These are phyloP conservation scores for Cyphellophora europaea DNA, from an alignment of 2,329 filamentous ascomycete genomes.

Conservation along the genomic window DNA sequence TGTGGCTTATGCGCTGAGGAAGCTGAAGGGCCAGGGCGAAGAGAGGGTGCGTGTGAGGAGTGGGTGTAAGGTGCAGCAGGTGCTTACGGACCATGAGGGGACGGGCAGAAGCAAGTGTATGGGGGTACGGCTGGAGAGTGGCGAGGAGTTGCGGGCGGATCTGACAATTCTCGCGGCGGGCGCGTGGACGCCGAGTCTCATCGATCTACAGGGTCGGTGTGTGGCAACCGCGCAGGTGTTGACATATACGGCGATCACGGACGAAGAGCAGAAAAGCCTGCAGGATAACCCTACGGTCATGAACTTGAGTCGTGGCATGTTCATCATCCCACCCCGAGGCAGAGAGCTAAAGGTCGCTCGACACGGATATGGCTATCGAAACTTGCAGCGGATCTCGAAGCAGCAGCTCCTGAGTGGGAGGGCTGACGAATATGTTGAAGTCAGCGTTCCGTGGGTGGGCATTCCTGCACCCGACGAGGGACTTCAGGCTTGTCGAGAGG, in stretches of 20 bases:
- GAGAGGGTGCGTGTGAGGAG: constrained; percentile 25
- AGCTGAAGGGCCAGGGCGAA: constrained; percentile 21
- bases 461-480: constrained; percentile 44
- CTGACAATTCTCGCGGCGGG: constrained; percentile 63
- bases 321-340: constrained; percentile 45
- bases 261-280: constrained; percentile 59
- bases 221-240: constrained; percentile 75
- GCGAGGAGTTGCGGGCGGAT: constrained; percentile 13
- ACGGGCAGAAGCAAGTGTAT: constrained; percentile 4
- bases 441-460: constrained; percentile 30
- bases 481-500: constrained; percentile 50
- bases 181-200: constrained; percentile 71
- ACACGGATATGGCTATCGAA: constrained; percentile 57
- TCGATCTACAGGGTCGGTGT: constrained; percentile 68
- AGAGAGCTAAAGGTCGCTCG: constrained; percentile 56
- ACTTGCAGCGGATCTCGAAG: constrained; percentile 8
- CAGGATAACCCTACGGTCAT: constrained; percentile 55
- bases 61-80: constrained; percentile 25
- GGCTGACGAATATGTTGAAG: constrained; percentile 14
- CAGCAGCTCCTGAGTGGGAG: constrained; percentile 6
- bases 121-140: constrained; percentile 12
- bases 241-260: constrained; percentile 65
- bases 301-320: constrained; percentile 41
- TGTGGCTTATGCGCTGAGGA: constrained; percentile 29
- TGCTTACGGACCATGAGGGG: constrained; percentile 18